Conservation (phyloP, 2,329 filamentous ascomycete species). For the Trichoderma sp. region DNA sequence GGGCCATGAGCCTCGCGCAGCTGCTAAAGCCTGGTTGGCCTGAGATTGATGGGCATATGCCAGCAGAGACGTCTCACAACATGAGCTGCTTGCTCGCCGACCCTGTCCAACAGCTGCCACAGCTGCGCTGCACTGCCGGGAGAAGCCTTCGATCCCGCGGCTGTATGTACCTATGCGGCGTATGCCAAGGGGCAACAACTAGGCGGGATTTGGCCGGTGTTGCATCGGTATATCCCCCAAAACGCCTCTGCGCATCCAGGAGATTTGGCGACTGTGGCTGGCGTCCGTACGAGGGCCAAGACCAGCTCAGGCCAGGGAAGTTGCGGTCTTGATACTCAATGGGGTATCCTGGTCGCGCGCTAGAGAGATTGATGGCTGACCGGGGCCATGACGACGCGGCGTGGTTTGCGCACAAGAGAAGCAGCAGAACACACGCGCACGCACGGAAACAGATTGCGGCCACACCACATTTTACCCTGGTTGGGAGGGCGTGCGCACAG, state of each 20-base stretch:
- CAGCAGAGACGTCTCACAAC: slow-evolving; percentile 22
- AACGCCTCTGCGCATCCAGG: slow-evolving; percentile 24
- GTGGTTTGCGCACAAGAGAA: slow-evolving; percentile 28
- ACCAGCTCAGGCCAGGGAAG: slow-evolving; percentile 22
- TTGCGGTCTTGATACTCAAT: slow-evolving; percentile 30
- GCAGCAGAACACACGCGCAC: slow-evolving; percentile 26
- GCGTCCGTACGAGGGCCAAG: slow-evolving; percentile 26
- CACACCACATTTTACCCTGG: slow-evolving; percentile 25
- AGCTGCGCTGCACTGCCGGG: slow-evolving; percentile 9
- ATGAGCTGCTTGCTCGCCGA: not conserved
- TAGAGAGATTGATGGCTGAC: slow-evolving; percentile 27
- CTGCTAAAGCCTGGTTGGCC: slow-evolving; percentile 2
- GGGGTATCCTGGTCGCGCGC: slow-evolving; percentile 25
- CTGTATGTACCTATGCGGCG: slow-evolving; percentile 1
- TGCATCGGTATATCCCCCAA: slow-evolving; percentile 26
- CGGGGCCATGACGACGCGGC: slow-evolving; percentile 22
- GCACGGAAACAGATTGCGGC: slow-evolving; percentile 19
- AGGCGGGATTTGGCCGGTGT: slow-evolving; percentile 6
- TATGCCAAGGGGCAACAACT: not conserved
- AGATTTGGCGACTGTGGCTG: slow-evolving; percentile 26
- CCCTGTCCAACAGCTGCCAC: slow-evolving; percentile 1
- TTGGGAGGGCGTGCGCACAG: slow-evolving; percentile 23
- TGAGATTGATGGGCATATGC: slow-evolving; percentile 3
- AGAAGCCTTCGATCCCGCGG: not conserved
- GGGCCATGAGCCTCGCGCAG: slow-evolving; percentile 15